phyloP scores from a whole-genome alignment of 768 basidiomycete species.

The Leccinum disarticulatum region DNA sequence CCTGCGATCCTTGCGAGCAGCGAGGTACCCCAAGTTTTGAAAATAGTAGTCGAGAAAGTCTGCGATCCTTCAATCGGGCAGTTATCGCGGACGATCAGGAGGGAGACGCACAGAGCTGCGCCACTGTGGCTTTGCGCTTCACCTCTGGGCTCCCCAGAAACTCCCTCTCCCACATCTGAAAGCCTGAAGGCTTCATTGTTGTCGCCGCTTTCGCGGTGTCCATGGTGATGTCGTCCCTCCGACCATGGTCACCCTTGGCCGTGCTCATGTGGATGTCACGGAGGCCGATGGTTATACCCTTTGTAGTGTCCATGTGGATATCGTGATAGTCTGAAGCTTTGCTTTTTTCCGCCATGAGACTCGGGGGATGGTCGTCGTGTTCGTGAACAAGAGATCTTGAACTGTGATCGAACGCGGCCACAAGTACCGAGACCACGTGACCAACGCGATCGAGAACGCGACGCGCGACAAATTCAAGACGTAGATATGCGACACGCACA shows the following conservation, averaged over 20 bases:
- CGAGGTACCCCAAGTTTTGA: constrained; percentile 87
- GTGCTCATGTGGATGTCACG: constrained; percentile 65
- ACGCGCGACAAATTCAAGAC: too few species aligned
- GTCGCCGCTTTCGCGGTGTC: constrained; percentile 40
- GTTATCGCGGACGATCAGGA: constrained; percentile 9
- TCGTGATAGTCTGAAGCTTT: constrained; percentile 42
- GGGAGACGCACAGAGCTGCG: constrained; percentile 80
- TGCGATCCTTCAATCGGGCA: constrained; percentile 32
- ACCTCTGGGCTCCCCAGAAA: constrained; percentile 84
- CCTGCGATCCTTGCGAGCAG: constrained; percentile 81
- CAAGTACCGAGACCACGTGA: constrained; percentile 24
- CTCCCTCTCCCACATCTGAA: constrained; percentile 82
- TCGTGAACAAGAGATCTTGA: neutral
- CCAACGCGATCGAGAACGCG: constrained; percentile 8
- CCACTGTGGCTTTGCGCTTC: constrained; percentile 93
- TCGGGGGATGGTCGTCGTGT: too few species aligned
- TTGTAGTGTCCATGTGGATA: constrained; percentile 80
- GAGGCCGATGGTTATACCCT: constrained; percentile 47
- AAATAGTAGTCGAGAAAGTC: constrained; percentile 99
- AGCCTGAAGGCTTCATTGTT: constrained; percentile 53
- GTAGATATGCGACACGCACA: constrained; percentile 40
- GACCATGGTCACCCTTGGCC: constrained; percentile 48
- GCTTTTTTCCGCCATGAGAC: constrained; percentile 17
- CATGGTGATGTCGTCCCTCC: constrained; percentile 63
- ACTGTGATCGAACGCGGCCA: neutral